Evolutionary conservation across 2,329 filamentous ascomycete genomes (phyloP).

Genomic region (Zymoseptoria crescenta): DNA sequence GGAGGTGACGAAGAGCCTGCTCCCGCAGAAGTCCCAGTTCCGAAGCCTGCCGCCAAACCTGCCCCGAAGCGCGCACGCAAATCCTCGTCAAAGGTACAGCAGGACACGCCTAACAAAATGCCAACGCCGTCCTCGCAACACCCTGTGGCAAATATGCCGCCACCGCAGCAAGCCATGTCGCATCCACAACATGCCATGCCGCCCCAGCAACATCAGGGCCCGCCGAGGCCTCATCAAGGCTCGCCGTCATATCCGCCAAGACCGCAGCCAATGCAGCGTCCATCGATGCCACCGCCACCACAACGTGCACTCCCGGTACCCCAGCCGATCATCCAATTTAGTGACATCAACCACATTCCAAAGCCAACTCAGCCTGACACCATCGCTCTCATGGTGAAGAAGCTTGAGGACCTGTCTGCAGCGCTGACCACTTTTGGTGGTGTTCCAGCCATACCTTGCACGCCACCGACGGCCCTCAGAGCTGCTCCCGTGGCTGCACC

Average conservation of each 20-base stretch:
- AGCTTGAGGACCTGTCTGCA: conserved; percentile 19
- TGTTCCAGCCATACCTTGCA: conserved; percentile 14
- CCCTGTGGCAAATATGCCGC: not conserved
- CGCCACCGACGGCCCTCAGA: conserved; percentile 7
- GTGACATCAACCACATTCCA: conserved; percentile 12
- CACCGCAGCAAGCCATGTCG: not conserved
- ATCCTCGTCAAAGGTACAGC: not conserved
- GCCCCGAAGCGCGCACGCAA: not conserved
- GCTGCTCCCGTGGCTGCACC: not conserved
- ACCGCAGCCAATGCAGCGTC: conserved; percentile 3
- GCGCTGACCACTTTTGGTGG: conserved; percentile 24
- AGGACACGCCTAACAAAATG: conserved; percentile 1
- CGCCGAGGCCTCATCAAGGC: conserved; percentile 1
- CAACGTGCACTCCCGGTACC: conserved; percentile 8
- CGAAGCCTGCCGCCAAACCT: conserved; percentile 2
- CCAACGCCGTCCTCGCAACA: not conserved
- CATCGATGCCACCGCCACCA: conserved; percentile 4
- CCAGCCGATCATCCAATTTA: conserved; percentile 16
- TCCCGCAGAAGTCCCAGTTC: not conserved
- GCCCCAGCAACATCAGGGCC: conserved; percentile 1
- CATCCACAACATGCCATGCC: conserved; percentile 42
- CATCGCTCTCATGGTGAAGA: conserved; percentile 21
- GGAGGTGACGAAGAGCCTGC: conserved; percentile 15
- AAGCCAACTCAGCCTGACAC: conserved; percentile 13
- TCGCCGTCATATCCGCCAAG: conserved; percentile 4